Percentiles rank a stretch among this genome's conserved stretches.
These are phyloP conservation scores for Neurospora discreta DNA, from an alignment of 495 filamentous ascomycete species.

Conservation along the genomic window DNA sequence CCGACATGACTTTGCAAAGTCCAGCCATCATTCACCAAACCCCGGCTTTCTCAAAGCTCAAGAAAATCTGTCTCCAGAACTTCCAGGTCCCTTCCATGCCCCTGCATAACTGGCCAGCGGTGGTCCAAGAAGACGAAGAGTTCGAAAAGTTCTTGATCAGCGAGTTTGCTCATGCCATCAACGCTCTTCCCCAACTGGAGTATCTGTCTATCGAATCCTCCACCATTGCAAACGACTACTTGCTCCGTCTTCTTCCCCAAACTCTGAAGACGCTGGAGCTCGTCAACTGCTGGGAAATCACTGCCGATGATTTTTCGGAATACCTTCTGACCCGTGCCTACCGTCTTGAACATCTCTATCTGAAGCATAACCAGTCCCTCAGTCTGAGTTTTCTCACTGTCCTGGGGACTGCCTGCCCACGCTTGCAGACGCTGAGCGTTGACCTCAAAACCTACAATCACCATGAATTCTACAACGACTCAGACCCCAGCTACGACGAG, in stretches of 20 bases:
- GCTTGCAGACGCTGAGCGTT: conserved; percentile 56
- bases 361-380: conserved; percentile 70
- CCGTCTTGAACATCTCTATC: conserved; percentile 48
- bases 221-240: conserved; percentile 45
- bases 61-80: conserved; percentile 53
- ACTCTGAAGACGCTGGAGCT: conserved; percentile 54
- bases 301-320: conserved; percentile 40
- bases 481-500: conserved; percentile 56
- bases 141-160: conserved; percentile 22
- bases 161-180: conserved; percentile 45
- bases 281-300: conserved; percentile 62
- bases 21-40: conserved; percentile 42
- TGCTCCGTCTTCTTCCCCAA: conserved; percentile 52
- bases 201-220: conserved; percentile 58
- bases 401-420: conserved; percentile 51
- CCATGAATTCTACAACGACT: conserved; percentile 41
- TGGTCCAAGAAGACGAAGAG: conserved; percentile 1
- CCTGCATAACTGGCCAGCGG: background rate
- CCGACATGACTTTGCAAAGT: conserved; percentile 33
- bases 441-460: conserved; percentile 59
- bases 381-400: conserved; percentile 55
- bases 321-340: conserved; percentile 55
- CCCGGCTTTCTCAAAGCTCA: conserved; percentile 47
- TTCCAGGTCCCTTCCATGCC: conserved; percentile 39
- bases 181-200: conserved; percentile 47